Evolutionary conservation across 345 rosid species (phyloP), one percentile per base, ranked within the genome.

Genomic region (Sisymbrium irio): DNA sequence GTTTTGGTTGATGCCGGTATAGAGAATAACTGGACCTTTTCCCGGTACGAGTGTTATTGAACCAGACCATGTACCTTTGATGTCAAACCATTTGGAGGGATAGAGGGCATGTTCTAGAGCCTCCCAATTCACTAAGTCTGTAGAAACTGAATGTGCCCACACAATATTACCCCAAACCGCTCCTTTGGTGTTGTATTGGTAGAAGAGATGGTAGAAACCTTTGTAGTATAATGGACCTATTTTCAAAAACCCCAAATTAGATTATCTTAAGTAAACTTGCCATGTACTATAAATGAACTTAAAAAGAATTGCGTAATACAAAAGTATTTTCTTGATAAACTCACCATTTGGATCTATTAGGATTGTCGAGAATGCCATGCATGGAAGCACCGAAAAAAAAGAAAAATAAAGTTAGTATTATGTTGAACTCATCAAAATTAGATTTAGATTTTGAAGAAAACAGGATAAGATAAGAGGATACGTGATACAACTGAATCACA

Each of bases 91-190:
- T 72, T 92, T 75, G 1, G 97, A 74, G 0, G 97, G 93, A 44
- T 67, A 78, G 15, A 95, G 57, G 4, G 99, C 98, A 0, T 83
- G 89, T 54, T 88, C 89, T 2, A 95, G 85, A 4, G 91, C 74
- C 54, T 67, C 40, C 99, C 98, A 95, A 36, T 87, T 92, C 58
- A 95, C 73, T 74, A 95, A 73, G 73, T 95, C 98, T 65, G 58
- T 87, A 0, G 99, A 95, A 1, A 95, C 91, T 0, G 98, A 95
- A 72, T 95, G 99, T 4, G 92, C 99, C 99, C 99, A 95, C 0
- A 95, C 85, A 6, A 92, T 90, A 77, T 92, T 87, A n/a, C 97
- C 99, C 97, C 97, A 95, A 1, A 92, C 97, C 1, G 97, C 85
- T 9, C 97, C 90, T 55, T 87, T 79, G 28, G 99, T 91, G 54